Evolutionary conservation across 192 early-diverging fungal genomes (phyloP).

Genomic region (Coemansia sp.): DNA sequence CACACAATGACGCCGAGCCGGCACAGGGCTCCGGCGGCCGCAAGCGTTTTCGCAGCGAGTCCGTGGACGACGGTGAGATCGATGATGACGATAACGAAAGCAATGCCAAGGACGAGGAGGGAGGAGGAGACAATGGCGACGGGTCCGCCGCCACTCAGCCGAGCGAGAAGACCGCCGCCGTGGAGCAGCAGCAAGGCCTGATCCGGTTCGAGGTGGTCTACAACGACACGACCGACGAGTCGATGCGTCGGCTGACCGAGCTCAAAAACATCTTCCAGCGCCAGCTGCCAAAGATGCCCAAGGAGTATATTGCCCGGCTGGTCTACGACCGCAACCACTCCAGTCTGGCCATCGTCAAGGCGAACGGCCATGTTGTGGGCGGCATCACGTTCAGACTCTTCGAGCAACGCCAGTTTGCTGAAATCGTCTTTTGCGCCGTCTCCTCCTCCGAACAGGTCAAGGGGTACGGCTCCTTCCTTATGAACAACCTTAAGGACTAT

Average conservation of each 20-base stretch:
- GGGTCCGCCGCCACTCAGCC: conserved; percentile 17
- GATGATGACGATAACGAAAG: conserved; percentile 31
- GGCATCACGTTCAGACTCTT: conserved; percentile 97
- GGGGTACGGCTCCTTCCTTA: conserved; percentile 94
- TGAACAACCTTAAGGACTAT: conserved; percentile 96
- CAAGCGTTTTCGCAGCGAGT: conserved; percentile 40
- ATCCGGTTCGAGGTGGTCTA: conserved; percentile 74
- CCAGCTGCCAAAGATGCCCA: conserved; percentile 98
- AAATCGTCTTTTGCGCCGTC: conserved; percentile 99
- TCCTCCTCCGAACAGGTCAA: conserved; percentile 88
- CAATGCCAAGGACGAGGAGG: conserved; percentile 27
- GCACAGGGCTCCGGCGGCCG: conserved; percentile 4
- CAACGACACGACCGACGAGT: conserved; percentile 78
- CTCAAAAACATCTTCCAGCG: conserved; percentile 96
- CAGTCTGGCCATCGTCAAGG: conserved; percentile 74
- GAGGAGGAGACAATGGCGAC: conserved; percentile 31
- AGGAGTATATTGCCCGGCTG: conserved; percentile 94
- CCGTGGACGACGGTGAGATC: conserved; percentile 26
- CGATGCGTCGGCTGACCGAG: conserved; percentile 87
- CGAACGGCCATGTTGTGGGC: conserved; percentile 73
- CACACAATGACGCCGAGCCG: background rate
- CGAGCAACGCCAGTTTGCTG: conserved; percentile 83
- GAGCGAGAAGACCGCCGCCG: conserved; percentile 60
- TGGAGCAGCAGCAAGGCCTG: conserved; percentile 66
- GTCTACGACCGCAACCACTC: conserved; percentile 94